Conservation (phyloP, 257 asterid species). For the Solanum commersonii region DNA sequence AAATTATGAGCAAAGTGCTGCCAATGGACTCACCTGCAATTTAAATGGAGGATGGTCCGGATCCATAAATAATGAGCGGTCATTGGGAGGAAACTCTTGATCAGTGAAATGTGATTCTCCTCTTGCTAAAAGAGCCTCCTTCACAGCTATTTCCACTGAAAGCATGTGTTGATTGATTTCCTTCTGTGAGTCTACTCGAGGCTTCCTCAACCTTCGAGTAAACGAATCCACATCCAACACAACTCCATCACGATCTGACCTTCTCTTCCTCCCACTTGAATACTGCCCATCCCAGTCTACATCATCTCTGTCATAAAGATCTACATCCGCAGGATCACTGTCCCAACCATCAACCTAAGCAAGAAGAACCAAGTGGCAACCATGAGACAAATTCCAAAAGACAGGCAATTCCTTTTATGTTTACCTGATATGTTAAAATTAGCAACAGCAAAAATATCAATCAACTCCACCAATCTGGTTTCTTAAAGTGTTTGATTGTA, state of each 20-base stretch:
- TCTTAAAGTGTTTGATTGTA: neutral
- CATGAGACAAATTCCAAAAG: conserved; percentile 1
- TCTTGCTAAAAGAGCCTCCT: conserved; percentile 90
- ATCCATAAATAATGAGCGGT: conserved; percentile 87
- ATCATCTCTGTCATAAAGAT: conserved; percentile 95
- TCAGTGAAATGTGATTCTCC: conserved; percentile 91
- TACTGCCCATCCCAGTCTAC: conserved; percentile 99
- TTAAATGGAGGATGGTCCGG: conserved; percentile 80
- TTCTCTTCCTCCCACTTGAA: conserved; percentile 95
- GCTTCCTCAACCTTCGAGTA: conserved; percentile 83
- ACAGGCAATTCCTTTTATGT: neutral
- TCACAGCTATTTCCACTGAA: conserved; percentile 92
- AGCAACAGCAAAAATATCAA: neutral
- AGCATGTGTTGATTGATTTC: conserved; percentile 95
- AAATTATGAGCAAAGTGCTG: neutral
- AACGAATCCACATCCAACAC: conserved; percentile 83
- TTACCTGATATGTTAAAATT: neutral
- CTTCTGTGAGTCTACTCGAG: conserved; percentile 80
- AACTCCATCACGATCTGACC: conserved; percentile 78
- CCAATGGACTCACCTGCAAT: conserved; percentile 49
- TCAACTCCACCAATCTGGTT: neutral
- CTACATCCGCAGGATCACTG: conserved; percentile 99
- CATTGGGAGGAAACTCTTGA: conserved; percentile 94
- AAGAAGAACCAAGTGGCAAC: conserved; percentile 4
- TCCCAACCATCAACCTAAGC: conserved; percentile 97